phyloP scores from a whole-genome alignment of 78 protist genomes.

The Dictyostelium discoideum region DNA sequence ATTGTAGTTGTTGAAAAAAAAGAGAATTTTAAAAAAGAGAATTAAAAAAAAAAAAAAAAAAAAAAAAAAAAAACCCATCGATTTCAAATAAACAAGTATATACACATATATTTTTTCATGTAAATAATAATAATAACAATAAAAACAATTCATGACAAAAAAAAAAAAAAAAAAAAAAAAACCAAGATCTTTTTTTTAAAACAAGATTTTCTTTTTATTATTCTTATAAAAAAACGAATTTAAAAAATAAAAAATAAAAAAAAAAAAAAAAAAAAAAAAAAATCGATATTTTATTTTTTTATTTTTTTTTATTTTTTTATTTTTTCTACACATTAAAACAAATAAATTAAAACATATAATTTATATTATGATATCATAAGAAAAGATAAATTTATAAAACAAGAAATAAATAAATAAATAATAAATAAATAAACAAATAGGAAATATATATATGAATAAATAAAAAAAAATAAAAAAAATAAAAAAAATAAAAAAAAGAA shows the following conservation, averaged over 20 bases:
- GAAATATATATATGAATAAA: neutral
- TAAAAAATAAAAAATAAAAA: neutral
- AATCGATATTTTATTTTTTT: neutral
- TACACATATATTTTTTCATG: neutral
- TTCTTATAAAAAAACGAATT: neutral
- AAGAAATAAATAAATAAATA: neutral
- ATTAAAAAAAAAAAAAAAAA: neutral
- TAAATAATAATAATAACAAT: neutral
- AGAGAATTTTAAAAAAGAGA: neutral
- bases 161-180: neutral
- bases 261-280: neutral
- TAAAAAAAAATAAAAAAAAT: neutral
- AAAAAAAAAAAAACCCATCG: neutral
- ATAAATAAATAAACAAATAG: neutral
- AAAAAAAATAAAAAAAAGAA: neutral
- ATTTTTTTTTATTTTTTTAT: neutral
- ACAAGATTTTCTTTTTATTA: too few species aligned
- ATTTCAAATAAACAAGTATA: neutral
- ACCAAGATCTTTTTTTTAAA: too few species aligned
- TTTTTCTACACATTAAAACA: neutral
- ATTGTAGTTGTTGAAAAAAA: neutral
- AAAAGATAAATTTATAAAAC: neutral
- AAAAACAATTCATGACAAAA: neutral
- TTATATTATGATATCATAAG: neutral
- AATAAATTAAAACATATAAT: neutral